Conservation (phyloP, 306 rosid species). For the Dalbergia oliveri region DNA sequence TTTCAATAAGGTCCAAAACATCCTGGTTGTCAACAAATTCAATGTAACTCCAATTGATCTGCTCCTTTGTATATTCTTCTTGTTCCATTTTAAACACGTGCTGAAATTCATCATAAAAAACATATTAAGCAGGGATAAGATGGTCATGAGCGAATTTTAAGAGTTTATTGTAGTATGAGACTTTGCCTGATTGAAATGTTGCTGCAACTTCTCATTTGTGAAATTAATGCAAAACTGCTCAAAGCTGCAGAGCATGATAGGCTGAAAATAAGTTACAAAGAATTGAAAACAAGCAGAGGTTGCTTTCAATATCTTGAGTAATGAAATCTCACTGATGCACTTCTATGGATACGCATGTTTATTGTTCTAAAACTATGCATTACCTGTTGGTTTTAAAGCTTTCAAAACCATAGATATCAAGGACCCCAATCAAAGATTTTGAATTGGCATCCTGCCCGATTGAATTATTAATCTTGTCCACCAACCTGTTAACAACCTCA, state of each 20-base stretch:
- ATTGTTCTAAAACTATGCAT: conserved; percentile 43
- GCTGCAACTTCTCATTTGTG: conserved; percentile 98
- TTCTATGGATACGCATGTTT: conserved; percentile 26
- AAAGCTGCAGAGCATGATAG: conserved; percentile 78
- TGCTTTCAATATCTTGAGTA: conserved; percentile 49
- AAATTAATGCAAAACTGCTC: conserved; percentile 99
- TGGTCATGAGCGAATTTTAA: conserved; percentile 32
- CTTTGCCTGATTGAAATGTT: conserved; percentile 95
- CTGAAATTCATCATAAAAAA: conserved; percentile 62
- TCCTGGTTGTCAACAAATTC: conserved; percentile 98
- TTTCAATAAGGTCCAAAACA: conserved; percentile 97
- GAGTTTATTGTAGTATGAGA: conserved; percentile 45
- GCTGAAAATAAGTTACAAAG: conserved; percentile 63
- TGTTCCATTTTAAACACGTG: conserved; percentile 99
- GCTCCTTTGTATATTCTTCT: conserved; percentile 98
- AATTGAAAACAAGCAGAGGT: conserved; percentile 52
- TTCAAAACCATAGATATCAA: conserved; percentile 98
- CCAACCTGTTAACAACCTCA: conserved; percentile 77
- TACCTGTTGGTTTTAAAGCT: conserved; percentile 98
- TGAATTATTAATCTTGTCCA: conserved; percentile 89
- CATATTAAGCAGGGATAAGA: conserved; percentile 41
- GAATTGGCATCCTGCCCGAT: conserved; percentile 94
- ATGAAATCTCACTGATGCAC: conserved; percentile 29
- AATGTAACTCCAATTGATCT: conserved; percentile 97
- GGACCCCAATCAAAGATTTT: conserved; percentile 92